These are phyloP conservation scores for Boletus rubescentipes DNA, from an alignment of 768 basidiomycete species.

Conservation along the genomic window DNA sequence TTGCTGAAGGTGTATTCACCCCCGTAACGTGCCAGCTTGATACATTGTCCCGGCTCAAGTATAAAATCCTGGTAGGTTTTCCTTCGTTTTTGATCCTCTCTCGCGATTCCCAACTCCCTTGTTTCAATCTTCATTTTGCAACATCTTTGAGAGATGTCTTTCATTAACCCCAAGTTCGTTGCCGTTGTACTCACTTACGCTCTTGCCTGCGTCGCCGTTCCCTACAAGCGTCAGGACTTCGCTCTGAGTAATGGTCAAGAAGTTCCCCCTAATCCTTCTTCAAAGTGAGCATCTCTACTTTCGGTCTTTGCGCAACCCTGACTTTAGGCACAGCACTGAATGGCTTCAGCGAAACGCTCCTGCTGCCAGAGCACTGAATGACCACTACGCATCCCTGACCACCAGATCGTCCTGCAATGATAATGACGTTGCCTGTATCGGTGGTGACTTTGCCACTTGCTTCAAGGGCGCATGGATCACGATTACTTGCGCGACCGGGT, in stretches of 20 bases:
- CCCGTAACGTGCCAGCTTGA: not conserved
- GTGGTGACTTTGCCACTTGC: conserved; percentile 18
- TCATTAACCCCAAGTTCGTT: conserved; percentile 12
- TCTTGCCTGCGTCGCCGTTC: conserved; percentile 19
- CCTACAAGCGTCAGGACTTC: conserved; percentile 10
- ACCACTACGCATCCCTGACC: conserved; percentile 18
- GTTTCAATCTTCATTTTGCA: not conserved
- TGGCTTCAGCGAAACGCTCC: conserved; percentile 26
- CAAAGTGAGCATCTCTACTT: not conserved
- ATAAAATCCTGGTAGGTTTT: not conserved
- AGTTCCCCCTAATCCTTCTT: too few species aligned
- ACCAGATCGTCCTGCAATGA: conserved; percentile 18
- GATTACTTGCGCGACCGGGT: conserved; percentile 13
- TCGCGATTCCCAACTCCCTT: not conserved
- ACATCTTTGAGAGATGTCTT: conserved; percentile 23
- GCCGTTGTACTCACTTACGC: conserved; percentile 11
- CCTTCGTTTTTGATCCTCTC: not conserved
- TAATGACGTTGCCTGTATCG: conserved; percentile 20
- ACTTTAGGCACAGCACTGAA: conserved; percentile 12
- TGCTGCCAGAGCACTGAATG: conserved; percentile 25
- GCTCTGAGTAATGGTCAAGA: too few species aligned
- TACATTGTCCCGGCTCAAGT: not conserved
- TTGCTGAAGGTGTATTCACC: too few species aligned
- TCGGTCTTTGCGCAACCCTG: not conserved
- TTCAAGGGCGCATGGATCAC: conserved; percentile 10